Evolutionary conservation across 2,329 filamentous ascomycete genomes (phyloP).

Genomic region (Sporothrix euskadiensis): DNA sequence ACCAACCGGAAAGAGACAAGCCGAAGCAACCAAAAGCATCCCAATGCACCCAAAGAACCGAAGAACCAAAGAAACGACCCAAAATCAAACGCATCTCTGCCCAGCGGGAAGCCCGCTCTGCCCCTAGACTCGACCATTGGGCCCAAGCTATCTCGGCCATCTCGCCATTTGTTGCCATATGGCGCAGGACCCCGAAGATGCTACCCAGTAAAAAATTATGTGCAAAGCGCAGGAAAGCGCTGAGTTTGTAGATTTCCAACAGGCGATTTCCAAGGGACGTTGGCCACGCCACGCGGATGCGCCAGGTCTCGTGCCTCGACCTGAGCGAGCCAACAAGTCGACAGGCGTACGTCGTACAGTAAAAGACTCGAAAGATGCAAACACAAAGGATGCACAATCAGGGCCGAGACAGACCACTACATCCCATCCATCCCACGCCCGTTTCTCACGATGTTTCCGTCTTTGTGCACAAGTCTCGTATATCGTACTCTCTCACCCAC

Average conservation of each 20-base stretch:
- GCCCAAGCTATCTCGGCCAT: neutral
- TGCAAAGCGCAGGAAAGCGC: neutral
- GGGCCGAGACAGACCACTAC: conserved; percentile 1
- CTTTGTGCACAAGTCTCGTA: neutral
- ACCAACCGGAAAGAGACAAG: neutral
- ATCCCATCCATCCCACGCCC: neutral
- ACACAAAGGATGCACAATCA: neutral
- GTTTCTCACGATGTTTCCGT: neutral
- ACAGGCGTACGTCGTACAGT: too few species aligned
- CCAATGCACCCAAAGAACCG: neutral
- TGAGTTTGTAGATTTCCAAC: neutral
- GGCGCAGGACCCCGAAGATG: neutral
- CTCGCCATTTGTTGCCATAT: conserved; percentile 8
- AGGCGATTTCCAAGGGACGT: neutral
- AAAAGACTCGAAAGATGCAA: neutral
- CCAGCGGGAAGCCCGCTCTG: conserved; percentile 10
- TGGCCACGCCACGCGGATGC: neutral
- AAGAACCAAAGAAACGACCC: neutral
- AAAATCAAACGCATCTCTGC: neutral
- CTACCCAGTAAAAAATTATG: neutral
- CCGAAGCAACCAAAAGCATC: neutral
- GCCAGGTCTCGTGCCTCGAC: too few species aligned
- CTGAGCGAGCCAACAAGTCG: too few species aligned
- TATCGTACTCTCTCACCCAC: neutral
- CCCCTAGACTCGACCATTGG: neutral